phyloP scores from a whole-genome alignment of 352 stramenopile genomes.

The Phytophthora megakarya region DNA sequence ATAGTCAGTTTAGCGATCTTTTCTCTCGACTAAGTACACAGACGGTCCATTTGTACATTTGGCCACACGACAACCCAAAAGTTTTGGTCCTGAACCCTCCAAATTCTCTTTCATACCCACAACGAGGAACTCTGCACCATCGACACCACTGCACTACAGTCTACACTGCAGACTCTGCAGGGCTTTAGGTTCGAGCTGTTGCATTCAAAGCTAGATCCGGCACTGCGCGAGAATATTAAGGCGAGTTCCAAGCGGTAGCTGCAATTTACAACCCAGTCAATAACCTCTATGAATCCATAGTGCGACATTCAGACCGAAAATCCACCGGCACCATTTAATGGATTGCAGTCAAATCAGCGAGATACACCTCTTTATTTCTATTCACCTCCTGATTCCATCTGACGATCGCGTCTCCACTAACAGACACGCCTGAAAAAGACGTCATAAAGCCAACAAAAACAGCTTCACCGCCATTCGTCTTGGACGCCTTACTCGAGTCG shows the following conservation, averaged over 20 bases:
- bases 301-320: constrained; percentile 18
- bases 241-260: neutral
- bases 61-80: neutral
- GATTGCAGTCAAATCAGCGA: neutral
- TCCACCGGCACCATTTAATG: neutral
- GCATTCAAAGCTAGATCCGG: neutral
- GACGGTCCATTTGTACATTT: constrained; percentile 6
- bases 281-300: constrained; percentile 10
- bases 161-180: no score
- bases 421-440: neutral
- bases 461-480: neutral
- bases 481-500: neutral
- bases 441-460: neutral
- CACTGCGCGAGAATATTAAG: neutral
- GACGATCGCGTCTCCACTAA: neutral
- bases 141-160: neutral
- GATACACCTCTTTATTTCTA: neutral
- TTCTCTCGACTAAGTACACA: constrained; percentile 19
- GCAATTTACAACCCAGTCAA: neutral
- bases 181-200: neutral
- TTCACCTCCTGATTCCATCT: neutral
- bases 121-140: neutral
- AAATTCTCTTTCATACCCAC: no score
- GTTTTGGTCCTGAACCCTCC: no score
- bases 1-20: constrained; percentile 14